Conservation (phyloP, 2,329 filamentous ascomycete species). For the Cladophialophora psammophila region DNA sequence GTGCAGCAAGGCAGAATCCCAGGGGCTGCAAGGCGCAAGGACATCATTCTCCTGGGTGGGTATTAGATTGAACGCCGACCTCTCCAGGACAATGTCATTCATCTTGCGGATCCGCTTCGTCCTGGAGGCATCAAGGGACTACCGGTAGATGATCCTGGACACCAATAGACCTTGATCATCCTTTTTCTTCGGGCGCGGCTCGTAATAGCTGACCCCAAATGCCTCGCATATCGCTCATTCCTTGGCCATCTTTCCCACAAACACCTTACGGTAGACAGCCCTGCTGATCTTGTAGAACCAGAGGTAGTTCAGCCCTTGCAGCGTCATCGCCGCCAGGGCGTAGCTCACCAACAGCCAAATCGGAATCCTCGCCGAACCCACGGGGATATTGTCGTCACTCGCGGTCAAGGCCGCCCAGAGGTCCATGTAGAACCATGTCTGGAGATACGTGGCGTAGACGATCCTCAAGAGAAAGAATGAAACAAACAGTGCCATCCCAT, state of each 20-base stretch:
- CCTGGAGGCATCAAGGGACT: neutral
- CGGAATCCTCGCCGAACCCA: neutral
- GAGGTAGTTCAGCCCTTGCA: slow-evolving; percentile 3
- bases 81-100: neutral
- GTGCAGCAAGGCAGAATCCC: neutral
- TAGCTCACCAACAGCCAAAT: slow-evolving; percentile 6
- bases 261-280: slow-evolving; percentile 10
- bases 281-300: slow-evolving; percentile 17
- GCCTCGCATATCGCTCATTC: neutral
- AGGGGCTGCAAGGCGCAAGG: neutral
- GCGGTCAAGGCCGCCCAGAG: neutral
- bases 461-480: slow-evolving; percentile 12
- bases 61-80: neutral
- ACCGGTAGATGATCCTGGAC: neutral
- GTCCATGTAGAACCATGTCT: slow-evolving; percentile 13
- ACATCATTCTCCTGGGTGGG: neutral
- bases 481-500: slow-evolving; percentile 9
- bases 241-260: neutral
- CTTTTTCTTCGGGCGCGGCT: too few relatives aligned
- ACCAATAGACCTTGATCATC: neutral
- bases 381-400: neutral
- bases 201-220: too few relatives aligned
- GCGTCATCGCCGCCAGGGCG: neutral
- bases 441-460: slow-evolving; percentile 12
- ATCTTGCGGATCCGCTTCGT: neutral